phyloP scores from a whole-genome alignment of 495 filamentous ascomycete species.

The Trichoderma gamsii region DNA sequence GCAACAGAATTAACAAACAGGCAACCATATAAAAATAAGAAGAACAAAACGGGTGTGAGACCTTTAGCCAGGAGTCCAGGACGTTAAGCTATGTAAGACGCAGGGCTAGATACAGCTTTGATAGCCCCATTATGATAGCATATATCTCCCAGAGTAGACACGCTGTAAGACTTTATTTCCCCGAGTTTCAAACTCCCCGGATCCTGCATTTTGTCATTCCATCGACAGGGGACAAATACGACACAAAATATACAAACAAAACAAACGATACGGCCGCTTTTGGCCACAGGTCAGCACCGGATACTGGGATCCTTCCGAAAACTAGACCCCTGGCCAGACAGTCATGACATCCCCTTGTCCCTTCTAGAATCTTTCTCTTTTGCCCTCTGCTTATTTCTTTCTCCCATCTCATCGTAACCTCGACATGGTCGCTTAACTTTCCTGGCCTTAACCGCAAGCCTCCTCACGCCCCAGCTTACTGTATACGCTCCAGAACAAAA shows the following conservation, averaged over 20 bases:
- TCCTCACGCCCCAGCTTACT: background rate
- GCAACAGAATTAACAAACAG: too few species aligned
- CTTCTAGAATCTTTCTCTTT: conserved; percentile 1
- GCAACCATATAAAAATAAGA: too few species aligned
- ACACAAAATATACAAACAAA: background rate
- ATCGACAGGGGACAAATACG: background rate
- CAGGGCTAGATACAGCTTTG: too few species aligned
- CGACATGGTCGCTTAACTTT: background rate
- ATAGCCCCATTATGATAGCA: too few species aligned
- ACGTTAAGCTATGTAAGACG: too few species aligned
- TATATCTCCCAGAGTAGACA: too few species aligned
- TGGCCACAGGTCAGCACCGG: background rate
- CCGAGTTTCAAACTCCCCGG: too few species aligned
- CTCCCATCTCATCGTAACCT: background rate
- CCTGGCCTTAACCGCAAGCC: background rate
- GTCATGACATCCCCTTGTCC: background rate
- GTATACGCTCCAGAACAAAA: background rate
- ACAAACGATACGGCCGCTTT: too few species aligned
- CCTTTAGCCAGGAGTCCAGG: too few species aligned
- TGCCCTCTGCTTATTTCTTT: background rate
- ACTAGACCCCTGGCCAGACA: background rate
- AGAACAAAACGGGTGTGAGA: too few species aligned
- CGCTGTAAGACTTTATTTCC: too few species aligned
- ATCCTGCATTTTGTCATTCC: too few species aligned
- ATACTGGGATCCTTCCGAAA: background rate